Evolutionary conservation across 805 yeast genomes (phyloP).

Genomic region (Kuraishia ogatae): DNA sequence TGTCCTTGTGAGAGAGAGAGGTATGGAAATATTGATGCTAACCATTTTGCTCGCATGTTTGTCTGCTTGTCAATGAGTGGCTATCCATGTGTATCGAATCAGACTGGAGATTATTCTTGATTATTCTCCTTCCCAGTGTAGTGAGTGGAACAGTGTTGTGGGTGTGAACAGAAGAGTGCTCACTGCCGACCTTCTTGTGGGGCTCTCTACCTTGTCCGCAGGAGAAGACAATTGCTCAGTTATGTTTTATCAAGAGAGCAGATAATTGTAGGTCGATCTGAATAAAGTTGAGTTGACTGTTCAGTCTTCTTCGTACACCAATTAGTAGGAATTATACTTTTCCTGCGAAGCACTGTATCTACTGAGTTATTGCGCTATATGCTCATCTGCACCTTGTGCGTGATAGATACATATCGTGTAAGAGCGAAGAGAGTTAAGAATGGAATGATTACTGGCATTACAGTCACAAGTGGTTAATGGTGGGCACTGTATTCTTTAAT

Average conservation of each 20-base stretch:
- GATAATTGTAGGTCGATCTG: too few species aligned
- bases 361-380: background rate
- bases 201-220: too few species aligned
- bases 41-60: slow-evolving; percentile 2
- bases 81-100: too few species aligned
- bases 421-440: background rate
- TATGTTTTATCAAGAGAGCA: too few species aligned
- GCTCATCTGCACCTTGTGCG: background rate
- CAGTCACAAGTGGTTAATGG: background rate
- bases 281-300: too few species aligned
- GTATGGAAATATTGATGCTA: slow-evolving; percentile 14
- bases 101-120: too few species aligned
- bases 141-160: too few species aligned
- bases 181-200: too few species aligned
- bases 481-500: background rate
- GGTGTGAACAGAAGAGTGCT: too few species aligned
- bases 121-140: too few species aligned
- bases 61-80: background rate
- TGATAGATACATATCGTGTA: background rate
- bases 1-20: slow-evolving; percentile 14
- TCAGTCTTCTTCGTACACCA: too few species aligned
- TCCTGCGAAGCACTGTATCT: background rate
- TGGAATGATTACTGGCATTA: background rate
- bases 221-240: too few species aligned
- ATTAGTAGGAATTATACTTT: background rate